Conservation (phyloP, 768 basidiomycete genomes). For the Pleurotus citrinopileatus region DNA sequence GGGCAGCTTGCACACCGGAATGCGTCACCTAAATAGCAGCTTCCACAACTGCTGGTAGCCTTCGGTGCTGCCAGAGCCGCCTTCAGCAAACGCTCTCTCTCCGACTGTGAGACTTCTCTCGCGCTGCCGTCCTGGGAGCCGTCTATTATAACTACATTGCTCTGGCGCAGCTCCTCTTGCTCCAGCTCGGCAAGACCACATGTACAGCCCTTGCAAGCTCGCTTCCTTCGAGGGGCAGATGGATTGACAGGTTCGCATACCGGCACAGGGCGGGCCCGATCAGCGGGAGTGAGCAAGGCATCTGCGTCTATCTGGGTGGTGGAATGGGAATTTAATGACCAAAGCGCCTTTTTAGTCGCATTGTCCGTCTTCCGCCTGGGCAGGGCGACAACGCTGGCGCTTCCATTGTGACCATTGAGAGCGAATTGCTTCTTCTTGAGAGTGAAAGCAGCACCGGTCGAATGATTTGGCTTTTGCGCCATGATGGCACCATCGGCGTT, state of each 20-base stretch:
- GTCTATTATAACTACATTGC: constrained; percentile 65
- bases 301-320: constrained; percentile 81
- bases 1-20: constrained; percentile 97
- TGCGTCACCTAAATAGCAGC: constrained; percentile 96
- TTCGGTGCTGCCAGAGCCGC: constrained; percentile 76
- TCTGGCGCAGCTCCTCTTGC: constrained; percentile 65
- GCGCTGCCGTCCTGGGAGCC: constrained; percentile 59
- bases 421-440: constrained; percentile 32
- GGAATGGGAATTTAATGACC: constrained; percentile 72
- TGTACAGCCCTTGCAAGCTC: constrained; percentile 94
- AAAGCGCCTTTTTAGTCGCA: constrained; percentile 81
- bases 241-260: constrained; percentile 66
- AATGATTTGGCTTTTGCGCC: constrained; percentile 67
- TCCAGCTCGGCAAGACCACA: constrained; percentile 96
- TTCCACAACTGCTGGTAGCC: constrained; percentile 96
- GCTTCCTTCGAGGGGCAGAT: constrained; percentile 65
- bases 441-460: constrained; percentile 35
- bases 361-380: constrained; percentile 50
- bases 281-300: constrained; percentile 77
- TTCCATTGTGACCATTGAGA: constrained; percentile 10
- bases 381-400: constrained; percentile 45
- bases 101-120: constrained; percentile 51
- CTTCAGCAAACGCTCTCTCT: constrained; percentile 60
- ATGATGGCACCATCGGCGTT: constrained; percentile 43
- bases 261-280: constrained; percentile 75